Evolutionary conservation across 1,139 yeast genomes (phyloP), one percentile per base, ranked within the genome.

Genomic region (Suhomyces bokatorum): DNA sequence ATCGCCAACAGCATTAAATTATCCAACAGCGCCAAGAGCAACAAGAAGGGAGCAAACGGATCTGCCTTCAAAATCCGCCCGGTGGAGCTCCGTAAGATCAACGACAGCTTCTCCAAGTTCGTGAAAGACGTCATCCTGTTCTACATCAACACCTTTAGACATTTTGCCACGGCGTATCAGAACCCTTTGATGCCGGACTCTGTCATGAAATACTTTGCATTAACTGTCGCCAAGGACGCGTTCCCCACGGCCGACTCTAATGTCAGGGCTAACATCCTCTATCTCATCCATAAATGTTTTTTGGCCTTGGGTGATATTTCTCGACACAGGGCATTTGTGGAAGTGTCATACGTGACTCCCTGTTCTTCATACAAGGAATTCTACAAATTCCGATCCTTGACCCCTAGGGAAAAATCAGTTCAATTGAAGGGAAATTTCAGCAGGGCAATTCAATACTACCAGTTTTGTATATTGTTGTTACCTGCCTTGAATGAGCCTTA

Each of bases 401-500:
- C 72, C 55, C 55, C 72, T 62, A 56, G 65, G 61, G 58, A 73
- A 58, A 61, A 61, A 36, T 37, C 51, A 6, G 43, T 51, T 3
- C 31, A 55, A 3, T 49, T 62, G 46, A 53, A 51, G 33, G 66
- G 69, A 1, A 47, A 44, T 16, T 70, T 59, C 43, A 51, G 54
- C 20, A 59, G 54, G 24, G 69, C 87, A 0, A 59, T 79, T 16
- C 71, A 73, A 49, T 74, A 71, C 52, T 80, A 81, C 51, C 72
- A 76, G 43, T 58, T 69, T 35, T 81, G 88, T 24, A 75, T 81
- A 28, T 55, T 77, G 33, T 62, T 83, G 20, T 62, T 83, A 32
- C 91, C 90, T 1, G 79, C 87, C 0, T 69, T 81, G 45, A 85
- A 85, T 46, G 89, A 83, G 53, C 82, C 88, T 1, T 80, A 80